Percentiles rank a stretch among this genome's conserved stretches.
Conservation (phyloP, 176 grass and related monocot genomes). For the Aegilops tauschii region DNA sequence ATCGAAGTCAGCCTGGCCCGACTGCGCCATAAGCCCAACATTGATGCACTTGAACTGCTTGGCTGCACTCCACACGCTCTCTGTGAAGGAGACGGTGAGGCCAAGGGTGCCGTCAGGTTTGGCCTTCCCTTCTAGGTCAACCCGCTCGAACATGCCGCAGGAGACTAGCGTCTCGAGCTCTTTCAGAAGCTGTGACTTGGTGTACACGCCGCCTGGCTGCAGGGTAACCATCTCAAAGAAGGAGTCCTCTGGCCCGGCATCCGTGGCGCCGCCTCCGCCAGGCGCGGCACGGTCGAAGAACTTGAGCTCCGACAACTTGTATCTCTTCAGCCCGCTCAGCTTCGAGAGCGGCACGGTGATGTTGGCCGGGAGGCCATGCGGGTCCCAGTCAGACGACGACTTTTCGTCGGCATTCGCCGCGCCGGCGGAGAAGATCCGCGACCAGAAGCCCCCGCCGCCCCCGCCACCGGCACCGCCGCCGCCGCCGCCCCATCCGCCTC, state of each 20-base stretch:
- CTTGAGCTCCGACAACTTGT: conserved; percentile 88
- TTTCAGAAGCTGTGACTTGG: conserved; percentile 81
- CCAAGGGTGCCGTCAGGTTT: conserved; percentile 86
- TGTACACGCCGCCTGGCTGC: conserved; percentile 87
- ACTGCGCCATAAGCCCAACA: conserved; percentile 77
- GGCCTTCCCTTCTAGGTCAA: conserved; percentile 84
- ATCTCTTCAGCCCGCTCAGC: conserved; percentile 84
- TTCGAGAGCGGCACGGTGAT: conserved; percentile 71
- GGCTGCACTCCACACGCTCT: conserved; percentile 80
- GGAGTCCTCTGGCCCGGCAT: conserved; percentile 72
- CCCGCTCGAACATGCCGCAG: conserved; percentile 92
- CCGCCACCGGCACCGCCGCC: conserved; percentile 39
- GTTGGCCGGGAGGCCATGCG: conserved; percentile 76
- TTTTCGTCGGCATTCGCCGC: conserved; percentile 70
- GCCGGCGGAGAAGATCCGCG: conserved; percentile 46
- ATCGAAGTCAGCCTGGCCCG: conserved; percentile 77
- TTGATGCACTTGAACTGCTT: conserved; percentile 94
- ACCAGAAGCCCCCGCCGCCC: conserved; percentile 75
- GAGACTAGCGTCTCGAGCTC: conserved; percentile 90
- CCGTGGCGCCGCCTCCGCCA: conserved; percentile 24
- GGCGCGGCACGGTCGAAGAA: conserved; percentile 56
- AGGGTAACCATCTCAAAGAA: conserved; percentile 97
- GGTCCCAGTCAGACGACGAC: conserved; percentile 61
- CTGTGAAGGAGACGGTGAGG: conserved; percentile 67
- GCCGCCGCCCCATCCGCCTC: conserved; percentile 57